These are phyloP conservation scores for Neopestalotiopsis sp. DNA, from an alignment of 2,329 filamentous ascomycete species.

Conservation along the genomic window DNA sequence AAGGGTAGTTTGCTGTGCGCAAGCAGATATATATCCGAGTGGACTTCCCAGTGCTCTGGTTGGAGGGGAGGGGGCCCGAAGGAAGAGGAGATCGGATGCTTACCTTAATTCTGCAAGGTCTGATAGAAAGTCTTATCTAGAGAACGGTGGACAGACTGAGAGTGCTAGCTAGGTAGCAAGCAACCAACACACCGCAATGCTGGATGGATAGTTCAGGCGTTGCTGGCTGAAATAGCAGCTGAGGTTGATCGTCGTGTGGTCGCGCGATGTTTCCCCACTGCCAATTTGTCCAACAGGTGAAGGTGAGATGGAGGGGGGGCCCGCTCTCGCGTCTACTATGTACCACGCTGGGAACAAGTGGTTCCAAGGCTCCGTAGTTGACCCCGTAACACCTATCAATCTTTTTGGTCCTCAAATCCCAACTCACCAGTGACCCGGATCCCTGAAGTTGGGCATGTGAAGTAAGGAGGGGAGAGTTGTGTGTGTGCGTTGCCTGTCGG, in stretches of 20 bases:
- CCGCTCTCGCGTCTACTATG: constrained; percentile 1
- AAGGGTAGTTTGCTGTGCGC: neutral
- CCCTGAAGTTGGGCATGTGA: constrained; percentile 1
- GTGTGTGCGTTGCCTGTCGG: neutral
- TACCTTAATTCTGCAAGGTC: neutral
- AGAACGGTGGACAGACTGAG: neutral
- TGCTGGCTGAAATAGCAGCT: constrained; percentile 3
- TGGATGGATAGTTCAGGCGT: neutral
- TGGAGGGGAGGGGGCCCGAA: neutral
- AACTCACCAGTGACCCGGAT: neutral
- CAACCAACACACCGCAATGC: constrained; percentile 5
- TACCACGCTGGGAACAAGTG: neutral
- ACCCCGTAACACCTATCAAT: neutral
- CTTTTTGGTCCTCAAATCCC: neutral
- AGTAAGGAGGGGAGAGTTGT: neutral
- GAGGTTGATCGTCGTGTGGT: constrained; percentile 20
- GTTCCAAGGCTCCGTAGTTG: neutral
- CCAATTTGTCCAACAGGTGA: constrained; percentile 16
- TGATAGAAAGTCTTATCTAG: neutral
- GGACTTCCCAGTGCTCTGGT: neutral
- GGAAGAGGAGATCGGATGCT: neutral
- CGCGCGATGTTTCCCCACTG: constrained; percentile 19
- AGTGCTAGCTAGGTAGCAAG: neutral
- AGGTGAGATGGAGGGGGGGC: constrained; percentile 18
- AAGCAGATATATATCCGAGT: constrained; percentile 1